A percentile compares a stretch with the other conserved stretches of the same genome.
These are phyloP conservation scores for Colletotrichum eleusines DNA, from an alignment of 2,329 filamentous ascomycete genomes.

Conservation along the genomic window DNA sequence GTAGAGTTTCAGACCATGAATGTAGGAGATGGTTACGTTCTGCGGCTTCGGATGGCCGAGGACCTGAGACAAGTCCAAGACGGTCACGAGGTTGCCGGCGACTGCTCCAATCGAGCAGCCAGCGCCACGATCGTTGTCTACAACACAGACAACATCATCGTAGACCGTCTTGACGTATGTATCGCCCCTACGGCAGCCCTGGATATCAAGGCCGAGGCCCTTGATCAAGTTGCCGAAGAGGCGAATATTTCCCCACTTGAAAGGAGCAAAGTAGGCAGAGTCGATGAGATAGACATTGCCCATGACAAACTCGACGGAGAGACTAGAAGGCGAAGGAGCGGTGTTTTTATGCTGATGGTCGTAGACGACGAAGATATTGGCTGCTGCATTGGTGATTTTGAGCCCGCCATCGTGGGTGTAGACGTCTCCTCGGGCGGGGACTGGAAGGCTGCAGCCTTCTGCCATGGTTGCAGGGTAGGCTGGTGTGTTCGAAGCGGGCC, in stretches of 20 bases:
- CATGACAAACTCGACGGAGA: constrained; percentile 24
- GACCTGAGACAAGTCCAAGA: not conserved
- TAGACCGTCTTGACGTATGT: constrained; percentile 19
- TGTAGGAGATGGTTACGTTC: not conserved
- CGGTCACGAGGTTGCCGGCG: constrained; percentile 23
- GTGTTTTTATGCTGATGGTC: not conserved
- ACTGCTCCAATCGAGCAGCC: constrained; percentile 23
- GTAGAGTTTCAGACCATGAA: not conserved
- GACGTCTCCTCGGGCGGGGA: constrained; percentile 18
- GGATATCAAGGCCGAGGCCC: constrained; percentile 16
- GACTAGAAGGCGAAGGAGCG: not conserved
- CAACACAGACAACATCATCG: constrained; percentile 27
- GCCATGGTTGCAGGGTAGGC: not conserved
- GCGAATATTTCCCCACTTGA: not conserved
- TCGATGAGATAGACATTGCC: constrained; percentile 33
- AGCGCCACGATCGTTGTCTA: not conserved
- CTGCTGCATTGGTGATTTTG: constrained; percentile 19
- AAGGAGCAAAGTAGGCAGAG: not conserved
- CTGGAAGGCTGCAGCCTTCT: constrained; percentile 1
- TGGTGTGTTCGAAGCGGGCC: not conserved
- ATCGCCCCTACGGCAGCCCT: constrained; percentile 17
- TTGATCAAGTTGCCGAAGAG: constrained; percentile 24
- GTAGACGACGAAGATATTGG: constrained; percentile 30
- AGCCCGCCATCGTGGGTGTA: constrained; percentile 14
- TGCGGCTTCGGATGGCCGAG: not conserved